Evolutionary conservation across 352 stramenopile species (phyloP), one percentile per base, ranked within the genome.

Genomic region (Phytophthora hibernalis): DNA sequence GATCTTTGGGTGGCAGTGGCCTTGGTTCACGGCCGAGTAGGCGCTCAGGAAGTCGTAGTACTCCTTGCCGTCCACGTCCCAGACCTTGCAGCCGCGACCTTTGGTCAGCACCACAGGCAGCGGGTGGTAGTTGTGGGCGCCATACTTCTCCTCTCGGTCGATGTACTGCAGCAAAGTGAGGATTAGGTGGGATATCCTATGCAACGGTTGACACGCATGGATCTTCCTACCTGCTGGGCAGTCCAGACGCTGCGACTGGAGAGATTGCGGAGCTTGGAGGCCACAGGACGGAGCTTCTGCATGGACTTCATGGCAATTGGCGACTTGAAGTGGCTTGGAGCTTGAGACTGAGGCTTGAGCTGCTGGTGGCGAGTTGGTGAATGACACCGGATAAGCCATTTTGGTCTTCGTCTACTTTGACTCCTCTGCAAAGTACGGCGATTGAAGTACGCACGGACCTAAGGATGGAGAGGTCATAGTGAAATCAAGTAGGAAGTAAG

Each of bases 111-210:
- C 98, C 16, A 99, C 97, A 8, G 98, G 98, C 31, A 99, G 78
- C 42, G 98, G 98, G 73, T 98, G 87, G 81, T 99, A 99, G 84
- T 99, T 99, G 72, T 99, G 92, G 20, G 97, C 97, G 2, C 97
- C 97, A 61, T 93, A 94, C 62, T 97, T 90, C 54, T 98, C 83
- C 70, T 99, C 91, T 22, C 85, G 80, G 15, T 90, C 82, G 43
- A 96, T 96, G 59, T 81, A 91, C 84, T 95, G 53, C 21, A 51
- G 18, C 18, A 30, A 12, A 18, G 66, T 1, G 16, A 48, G 26
- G 33, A 53, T 31, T 40, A 26, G 42, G 53, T 30, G 9, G 28
- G 35, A 62, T 38, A 53, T 18, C 16, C 16, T 31, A 9, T 26
- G 50, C 45, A 68, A 45, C 20, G 51, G 21, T 64, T 40, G 48